Conservation (phyloP, 345 rosid species). For the Eucalyptus globulus region DNA sequence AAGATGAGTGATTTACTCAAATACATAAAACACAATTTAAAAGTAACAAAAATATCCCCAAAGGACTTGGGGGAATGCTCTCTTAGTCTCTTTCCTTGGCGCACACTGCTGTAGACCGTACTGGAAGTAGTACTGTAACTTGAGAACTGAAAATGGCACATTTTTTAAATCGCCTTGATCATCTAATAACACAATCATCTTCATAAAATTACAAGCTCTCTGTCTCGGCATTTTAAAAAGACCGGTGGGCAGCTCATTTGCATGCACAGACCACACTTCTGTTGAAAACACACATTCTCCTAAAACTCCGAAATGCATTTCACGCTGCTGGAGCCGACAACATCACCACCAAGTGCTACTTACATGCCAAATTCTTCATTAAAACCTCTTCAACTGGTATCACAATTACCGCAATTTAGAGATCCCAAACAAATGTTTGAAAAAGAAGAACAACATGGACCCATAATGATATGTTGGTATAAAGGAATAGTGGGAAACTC, state of each 20-base stretch:
- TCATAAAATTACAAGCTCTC: neutral
- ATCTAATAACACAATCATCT: neutral
- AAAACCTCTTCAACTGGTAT: neutral
- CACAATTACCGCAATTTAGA: neutral
- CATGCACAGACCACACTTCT: neutral
- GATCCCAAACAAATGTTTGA: neutral
- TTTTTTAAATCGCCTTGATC: neutral
- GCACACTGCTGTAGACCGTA: neutral
- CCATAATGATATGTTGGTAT: neutral
- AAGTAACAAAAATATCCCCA: neutral
- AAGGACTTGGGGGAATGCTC: neutral
- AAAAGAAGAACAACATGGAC: neutral
- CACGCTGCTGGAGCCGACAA: neutral
- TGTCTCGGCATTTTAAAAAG: neutral
- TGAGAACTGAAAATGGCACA: neutral
- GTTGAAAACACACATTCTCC: neutral
- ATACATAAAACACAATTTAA: neutral
- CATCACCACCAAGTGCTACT: neutral
- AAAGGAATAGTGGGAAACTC: neutral
- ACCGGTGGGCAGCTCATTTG: neutral
- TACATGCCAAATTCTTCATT: neutral
- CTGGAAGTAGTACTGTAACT: neutral
- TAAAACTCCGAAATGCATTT: neutral
- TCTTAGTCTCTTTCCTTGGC: neutral
- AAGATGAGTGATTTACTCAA: neutral